Evolutionary conservation across 1,284 basidiomycete species (phyloP).

Genomic region (Paramarasmius palmivorus): DNA sequence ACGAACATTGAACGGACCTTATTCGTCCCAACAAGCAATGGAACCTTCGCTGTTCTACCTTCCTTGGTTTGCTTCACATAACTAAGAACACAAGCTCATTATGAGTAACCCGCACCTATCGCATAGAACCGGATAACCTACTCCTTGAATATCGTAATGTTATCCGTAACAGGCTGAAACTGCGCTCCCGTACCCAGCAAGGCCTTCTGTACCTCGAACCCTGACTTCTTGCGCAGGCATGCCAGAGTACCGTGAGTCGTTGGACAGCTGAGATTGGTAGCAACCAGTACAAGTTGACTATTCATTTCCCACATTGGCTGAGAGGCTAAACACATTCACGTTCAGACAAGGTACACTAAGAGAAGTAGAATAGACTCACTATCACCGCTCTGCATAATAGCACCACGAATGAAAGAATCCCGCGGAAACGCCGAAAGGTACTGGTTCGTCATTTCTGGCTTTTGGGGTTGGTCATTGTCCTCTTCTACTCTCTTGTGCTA

Average conservation of each 20-base stretch:
- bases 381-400: slow-evolving; percentile 42
- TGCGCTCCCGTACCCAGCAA: slow-evolving; percentile 36
- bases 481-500: background rate
- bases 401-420: slow-evolving; percentile 38
- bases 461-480: background rate
- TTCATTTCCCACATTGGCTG: slow-evolving; percentile 44
- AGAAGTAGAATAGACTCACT: slow-evolving; percentile 26
- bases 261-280: slow-evolving; percentile 36
- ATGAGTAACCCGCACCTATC: background rate
- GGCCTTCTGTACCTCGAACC: slow-evolving; percentile 29
- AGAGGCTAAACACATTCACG: slow-evolving; percentile 18
- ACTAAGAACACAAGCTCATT: slow-evolving; percentile 13
- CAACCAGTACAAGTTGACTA: slow-evolving; percentile 35
- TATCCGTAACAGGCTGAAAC: slow-evolving; percentile 45
- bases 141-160: slow-evolving; percentile 43
- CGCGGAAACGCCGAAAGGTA: slow-evolving; percentile 40
- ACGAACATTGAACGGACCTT: slow-evolving; percentile 23
- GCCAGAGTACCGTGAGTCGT: slow-evolving; percentile 34
- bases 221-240: slow-evolving; percentile 38
- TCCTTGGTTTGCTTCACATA: slow-evolving; percentile 35
- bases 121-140: slow-evolving; percentile 10
- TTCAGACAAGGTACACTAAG: background rate
- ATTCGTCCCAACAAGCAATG: slow-evolving; percentile 42
- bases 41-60: slow-evolving; percentile 38
- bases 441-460: slow-evolving; percentile 40